Base-by-base conservation (phyloP, 441 rosid genomes). In the Croton setiger region DNA sequence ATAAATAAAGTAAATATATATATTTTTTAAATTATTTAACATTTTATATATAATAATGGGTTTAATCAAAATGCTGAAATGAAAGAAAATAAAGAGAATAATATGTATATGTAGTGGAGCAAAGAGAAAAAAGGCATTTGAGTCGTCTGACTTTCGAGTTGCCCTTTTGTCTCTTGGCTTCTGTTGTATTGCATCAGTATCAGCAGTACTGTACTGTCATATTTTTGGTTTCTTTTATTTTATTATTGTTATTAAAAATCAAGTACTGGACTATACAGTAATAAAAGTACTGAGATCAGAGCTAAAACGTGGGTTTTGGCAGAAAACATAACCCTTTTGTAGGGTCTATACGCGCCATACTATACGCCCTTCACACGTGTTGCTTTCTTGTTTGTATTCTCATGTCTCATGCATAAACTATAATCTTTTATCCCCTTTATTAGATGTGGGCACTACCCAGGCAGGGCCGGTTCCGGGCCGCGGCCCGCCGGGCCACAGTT, bases 111-210 rank as follows among this genome's bases (percentile, higher is more conserved):
- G 2, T 2, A 8, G 5, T 9, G 3, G 14, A 44, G 4, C 1
- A 47, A 47, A 47, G 23, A 53, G 17, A 35, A 39, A 2, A 11
- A 0, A n/a, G 55, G 67, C 60, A 49, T 39, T 17, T 39, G 2
- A n/a, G 23, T 69, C 53, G 72, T 66, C 81, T 79, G 86, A 69
- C 81, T 79, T 76, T 76, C 61, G 76, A 76, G 77, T 78, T 82
- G 36, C 72, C 77, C 75, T 79, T 84, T 81, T 86, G 90, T 86
- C 88, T 76, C 83, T 80, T 75, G 14, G 7, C 13, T 43, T 17
- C 60, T 8, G 21, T 20, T 15, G 43, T 21, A 27, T 68, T 33
- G n/a, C 44, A 35, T 62, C 66, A 23, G 31, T 27, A 27, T 27
- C 31, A 27, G 31, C 31, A 27, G 73, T 21, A n/a, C 4, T 12